Evolutionary conservation across 331 rosid genomes (phyloP).

Genomic region (Arachis monticola): DNA sequence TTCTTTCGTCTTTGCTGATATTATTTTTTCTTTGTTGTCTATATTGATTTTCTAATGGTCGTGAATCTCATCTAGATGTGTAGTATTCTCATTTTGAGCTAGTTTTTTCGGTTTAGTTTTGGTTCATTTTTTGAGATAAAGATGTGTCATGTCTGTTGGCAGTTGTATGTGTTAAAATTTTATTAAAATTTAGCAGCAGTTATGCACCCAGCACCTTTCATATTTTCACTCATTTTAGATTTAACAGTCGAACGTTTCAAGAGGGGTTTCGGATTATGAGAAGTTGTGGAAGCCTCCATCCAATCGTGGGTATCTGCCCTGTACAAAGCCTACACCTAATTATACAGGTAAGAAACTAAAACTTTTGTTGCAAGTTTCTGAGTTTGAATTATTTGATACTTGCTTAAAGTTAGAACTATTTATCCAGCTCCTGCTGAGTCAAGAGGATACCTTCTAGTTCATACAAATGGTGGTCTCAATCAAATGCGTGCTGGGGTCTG

Average conservation of each 20-base stretch:
- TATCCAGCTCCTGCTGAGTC: conserved; percentile 73
- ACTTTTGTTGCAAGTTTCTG: conserved; percentile 14
- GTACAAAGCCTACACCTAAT: conserved; percentile 66
- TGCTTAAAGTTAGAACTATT: conserved; percentile 34
- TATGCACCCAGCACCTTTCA: conserved; percentile 39
- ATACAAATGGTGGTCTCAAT: conserved; percentile 98
- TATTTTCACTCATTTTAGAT: conserved; percentile 58
- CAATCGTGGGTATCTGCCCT: conserved; percentile 76
- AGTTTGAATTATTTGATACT: conserved; percentile 27
- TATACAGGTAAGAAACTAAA: conserved; percentile 66
- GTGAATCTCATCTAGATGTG: conserved; percentile 5
- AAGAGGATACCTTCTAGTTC: conserved; percentile 86
- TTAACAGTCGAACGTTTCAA: conserved; percentile 65
- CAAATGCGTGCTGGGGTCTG: conserved; percentile 99
- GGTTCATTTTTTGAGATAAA: too few relatives aligned
- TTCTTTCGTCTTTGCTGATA: background rate
- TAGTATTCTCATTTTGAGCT: background rate
- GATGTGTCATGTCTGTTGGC: background rate
- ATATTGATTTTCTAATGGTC: conserved; percentile 12
- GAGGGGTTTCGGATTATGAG: conserved; percentile 50
- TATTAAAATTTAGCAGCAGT: conserved; percentile 36
- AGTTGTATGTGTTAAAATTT: conserved; percentile 19
- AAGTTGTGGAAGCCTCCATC: conserved; percentile 92
- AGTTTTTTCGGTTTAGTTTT: too few relatives aligned
- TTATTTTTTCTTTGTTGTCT: background rate